Evolutionary conservation across 139 green algal genomes (phyloP), one percentile per base, ranked within the genome.

Genomic region (Haematococcus sp.): DNA sequence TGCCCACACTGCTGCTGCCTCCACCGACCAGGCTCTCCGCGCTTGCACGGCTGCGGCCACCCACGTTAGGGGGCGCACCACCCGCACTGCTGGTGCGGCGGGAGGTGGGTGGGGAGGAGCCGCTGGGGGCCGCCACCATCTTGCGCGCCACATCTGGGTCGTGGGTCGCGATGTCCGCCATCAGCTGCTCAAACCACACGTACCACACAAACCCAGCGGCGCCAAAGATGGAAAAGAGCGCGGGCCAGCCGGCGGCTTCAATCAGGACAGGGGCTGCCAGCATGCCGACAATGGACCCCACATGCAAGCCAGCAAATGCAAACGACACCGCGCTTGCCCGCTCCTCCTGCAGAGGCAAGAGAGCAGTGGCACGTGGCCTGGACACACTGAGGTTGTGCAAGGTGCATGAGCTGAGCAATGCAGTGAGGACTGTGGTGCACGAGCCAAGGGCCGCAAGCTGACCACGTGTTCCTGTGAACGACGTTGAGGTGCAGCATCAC

Each of bases 221-320:
- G 2, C 93, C 94, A 81, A 98, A 98, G 3, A 88, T 52, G 44
- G 90, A 85, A 75, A 98, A 98, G 35, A 98, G 90, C 5, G 81
- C 77, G 56, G 85, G 75, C 95, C 95, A 98, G 43, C 93, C 92
- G 31, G 91, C 87, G 60, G 73, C 56, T 40, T 89, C 74, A 35
- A 98, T 97, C 1, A 94, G 70, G 17, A 75, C 60, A 17, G 92
- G 93, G 55, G 90, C 90, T 0, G 91, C 76, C 19, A 94, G 65
- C 58, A 97, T 82, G 23, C 93, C 91, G 20, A 93, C 43, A 63
- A 98, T 87, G 69, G 59, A 88, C 54, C 95, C 95, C 9, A 97
- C 87, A 76, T 98, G 93, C 65, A 98, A 87, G 11, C 93, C 95
- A 22, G 81, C 88, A 83, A 98, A 98, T 32, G 96, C 86, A 67